These are phyloP conservation scores for Aristolochia contorta DNA, from an alignment of 164 flowering plant genomes.

Conservation along the genomic window DNA sequence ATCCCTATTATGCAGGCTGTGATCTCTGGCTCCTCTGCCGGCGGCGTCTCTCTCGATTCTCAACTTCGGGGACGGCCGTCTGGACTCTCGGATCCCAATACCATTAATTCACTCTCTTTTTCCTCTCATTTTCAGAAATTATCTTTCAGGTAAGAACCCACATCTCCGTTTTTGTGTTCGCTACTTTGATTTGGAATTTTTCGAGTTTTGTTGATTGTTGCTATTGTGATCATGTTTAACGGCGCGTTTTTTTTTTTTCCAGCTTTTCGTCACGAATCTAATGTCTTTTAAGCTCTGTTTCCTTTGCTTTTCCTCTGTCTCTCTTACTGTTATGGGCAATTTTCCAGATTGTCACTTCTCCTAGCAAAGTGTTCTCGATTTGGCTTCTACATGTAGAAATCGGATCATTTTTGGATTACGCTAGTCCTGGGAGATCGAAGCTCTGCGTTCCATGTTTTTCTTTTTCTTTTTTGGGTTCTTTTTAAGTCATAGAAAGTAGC, in stretches of 20 bases:
- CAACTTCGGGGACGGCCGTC: not conserved
- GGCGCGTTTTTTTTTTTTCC: too few relatives aligned
- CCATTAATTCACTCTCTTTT: slow-evolving; percentile 27
- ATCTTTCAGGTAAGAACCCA: slow-evolving; percentile 26
- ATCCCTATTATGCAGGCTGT: slow-evolving; percentile 1
- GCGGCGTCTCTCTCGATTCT: slow-evolving; percentile 3
- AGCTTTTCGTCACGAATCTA: not conserved
- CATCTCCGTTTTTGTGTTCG: not conserved
- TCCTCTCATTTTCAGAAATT: slow-evolving; percentile 21
- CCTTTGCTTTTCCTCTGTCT: not conserved
- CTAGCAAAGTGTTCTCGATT: too few relatives aligned
- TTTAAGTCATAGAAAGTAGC: not conserved
- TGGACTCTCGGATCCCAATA: slow-evolving; percentile 6
- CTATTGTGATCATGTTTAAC: too few relatives aligned
- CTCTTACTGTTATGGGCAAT: too few relatives aligned
- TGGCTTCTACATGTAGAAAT: too few relatives aligned
- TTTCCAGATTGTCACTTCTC: too few relatives aligned
- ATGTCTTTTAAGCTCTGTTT: not conserved
- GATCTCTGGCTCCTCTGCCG: slow-evolving; percentile 1
- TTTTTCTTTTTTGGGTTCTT: not conserved
- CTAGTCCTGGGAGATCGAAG: not conserved
- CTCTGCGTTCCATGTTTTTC: not conserved
- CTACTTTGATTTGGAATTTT: not conserved
- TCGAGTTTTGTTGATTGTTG: too few relatives aligned
- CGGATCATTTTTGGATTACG: not conserved